Percentiles rank a stretch among this genome's conserved stretches.
These are phyloP conservation scores for Angomonas desouzai DNA, from an alignment of 208 protist species.

Conservation along the genomic window DNA sequence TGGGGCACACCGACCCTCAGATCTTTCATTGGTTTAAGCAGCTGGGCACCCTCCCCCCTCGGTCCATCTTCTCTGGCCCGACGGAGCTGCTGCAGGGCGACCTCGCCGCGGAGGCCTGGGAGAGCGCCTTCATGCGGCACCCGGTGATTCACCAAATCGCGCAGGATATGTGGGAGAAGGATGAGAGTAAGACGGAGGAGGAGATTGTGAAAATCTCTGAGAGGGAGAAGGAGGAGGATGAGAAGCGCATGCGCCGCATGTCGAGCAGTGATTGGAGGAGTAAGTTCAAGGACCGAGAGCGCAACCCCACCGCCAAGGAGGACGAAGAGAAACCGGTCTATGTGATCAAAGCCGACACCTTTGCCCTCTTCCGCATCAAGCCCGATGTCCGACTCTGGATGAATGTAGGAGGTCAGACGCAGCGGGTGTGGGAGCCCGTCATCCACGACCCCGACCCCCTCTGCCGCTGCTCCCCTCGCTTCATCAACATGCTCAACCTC, in stretches of 20 bases:
- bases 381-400: slow-evolving; percentile 79
- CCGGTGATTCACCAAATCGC: slow-evolving; percentile 75
- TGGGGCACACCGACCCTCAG: slow-evolving; percentile 86
- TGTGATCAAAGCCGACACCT: slow-evolving; percentile 81
- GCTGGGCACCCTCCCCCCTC: slow-evolving; percentile 74
- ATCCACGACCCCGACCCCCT: slow-evolving; percentile 68
- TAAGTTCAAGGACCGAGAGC: slow-evolving; percentile 80
- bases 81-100: slow-evolving; percentile 71
- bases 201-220: slow-evolving; percentile 64
- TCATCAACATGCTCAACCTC: slow-evolving; percentile 82
- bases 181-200: slow-evolving; percentile 65
- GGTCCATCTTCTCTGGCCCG: slow-evolving; percentile 62
- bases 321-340: slow-evolving; percentile 82
- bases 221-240: slow-evolving; percentile 76
- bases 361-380: slow-evolving; percentile 65
- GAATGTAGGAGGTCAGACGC: slow-evolving; percentile 52
- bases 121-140: slow-evolving; percentile 63
- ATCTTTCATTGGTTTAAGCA: slow-evolving; percentile 89
- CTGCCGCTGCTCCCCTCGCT: slow-evolving; percentile 64
- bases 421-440: slow-evolving; percentile 78
- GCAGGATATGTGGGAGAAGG: slow-evolving; percentile 80
- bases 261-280: slow-evolving; percentile 85
- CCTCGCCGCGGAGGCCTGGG: slow-evolving; percentile 72
- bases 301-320: slow-evolving; percentile 71
- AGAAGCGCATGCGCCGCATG: slow-evolving; percentile 87